Evolutionary conservation across 805 yeast species (phyloP).

Genomic region (Torulaspora franciscae): DNA sequence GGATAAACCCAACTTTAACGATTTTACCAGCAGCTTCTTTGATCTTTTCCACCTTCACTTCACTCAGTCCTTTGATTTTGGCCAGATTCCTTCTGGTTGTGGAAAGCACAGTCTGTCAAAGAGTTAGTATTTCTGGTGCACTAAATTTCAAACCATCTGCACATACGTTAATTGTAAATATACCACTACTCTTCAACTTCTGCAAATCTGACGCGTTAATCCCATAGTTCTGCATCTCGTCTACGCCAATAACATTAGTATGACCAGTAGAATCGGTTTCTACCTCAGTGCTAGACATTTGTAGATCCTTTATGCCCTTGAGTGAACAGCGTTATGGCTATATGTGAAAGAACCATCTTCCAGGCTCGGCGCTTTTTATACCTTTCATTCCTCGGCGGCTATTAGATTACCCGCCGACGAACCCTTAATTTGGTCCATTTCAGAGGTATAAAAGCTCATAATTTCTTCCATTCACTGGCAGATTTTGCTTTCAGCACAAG

Average conservation of each 20-base stretch:
- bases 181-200: constrained; percentile 62
- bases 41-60: constrained; percentile 71
- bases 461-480: too few species aligned
- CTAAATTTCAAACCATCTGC: constrained; percentile 24
- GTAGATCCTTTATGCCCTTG: neutral
- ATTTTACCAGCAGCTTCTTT: constrained; percentile 68
- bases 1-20: constrained; percentile 62
- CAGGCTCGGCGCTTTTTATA: neutral
- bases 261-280: constrained; percentile 23
- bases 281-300: constrained; percentile 19
- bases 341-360: neutral
- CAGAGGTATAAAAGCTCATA: neutral
- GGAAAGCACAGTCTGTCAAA: constrained; percentile 44
- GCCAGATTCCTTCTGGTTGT: constrained; percentile 62
- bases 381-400: constrained; percentile 11
- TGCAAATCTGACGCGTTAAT: constrained; percentile 67
- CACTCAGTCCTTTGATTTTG: constrained; percentile 67
- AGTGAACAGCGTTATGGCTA: neutral
- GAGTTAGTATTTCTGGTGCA: neutral
- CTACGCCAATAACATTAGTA: constrained; percentile 37
- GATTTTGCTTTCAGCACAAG: too few species aligned
- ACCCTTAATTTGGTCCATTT: neutral
- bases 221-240: constrained; percentile 59
- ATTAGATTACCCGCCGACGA: constrained; percentile 9
- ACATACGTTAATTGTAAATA: constrained; percentile 60